Percentiles rank a stretch among this genome's conserved stretches.
phyloP scores from a whole-genome alignment of 441 rosid species.

The Adansonia rubrostipa region DNA sequence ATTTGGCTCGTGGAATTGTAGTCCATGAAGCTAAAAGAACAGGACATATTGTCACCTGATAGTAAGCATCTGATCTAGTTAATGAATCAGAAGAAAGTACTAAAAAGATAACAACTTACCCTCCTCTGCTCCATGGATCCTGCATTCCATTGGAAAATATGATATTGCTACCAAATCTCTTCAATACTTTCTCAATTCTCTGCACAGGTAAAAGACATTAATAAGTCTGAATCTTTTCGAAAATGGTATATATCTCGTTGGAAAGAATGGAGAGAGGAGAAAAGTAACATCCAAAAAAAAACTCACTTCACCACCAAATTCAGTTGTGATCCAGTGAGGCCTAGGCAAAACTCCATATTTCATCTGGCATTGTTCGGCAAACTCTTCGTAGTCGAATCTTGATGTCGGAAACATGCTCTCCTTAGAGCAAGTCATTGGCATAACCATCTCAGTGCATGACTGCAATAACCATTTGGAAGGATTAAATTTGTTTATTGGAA shows the following conservation, averaged over 20 bases:
- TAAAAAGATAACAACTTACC: constrained; percentile 41
- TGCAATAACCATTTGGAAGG: constrained; percentile 29
- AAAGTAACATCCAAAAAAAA: not conserved
- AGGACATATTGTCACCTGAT: no score
- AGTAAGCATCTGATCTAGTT: not conserved
- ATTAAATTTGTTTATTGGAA: no score
- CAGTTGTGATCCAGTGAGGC: constrained; percentile 83
- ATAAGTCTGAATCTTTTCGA: not conserved
- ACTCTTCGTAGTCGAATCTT: constrained; percentile 45
- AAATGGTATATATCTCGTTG: not conserved
- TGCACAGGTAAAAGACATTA: constrained; percentile 25
- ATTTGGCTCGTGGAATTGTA: not conserved
- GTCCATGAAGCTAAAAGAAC: not conserved
- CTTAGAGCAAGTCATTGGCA: constrained; percentile 72
- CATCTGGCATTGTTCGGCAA: constrained; percentile 45
- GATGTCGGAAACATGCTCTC: constrained; percentile 71
- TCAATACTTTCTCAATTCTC: constrained; percentile 55
- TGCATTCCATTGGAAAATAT: constrained; percentile 76
- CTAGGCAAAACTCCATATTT: constrained; percentile 62
- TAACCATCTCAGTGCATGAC: constrained; percentile 87
- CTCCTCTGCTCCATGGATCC: constrained; percentile 82
- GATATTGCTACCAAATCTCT: constrained; percentile 67
- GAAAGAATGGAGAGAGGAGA: not conserved
- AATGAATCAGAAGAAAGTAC: not conserved
- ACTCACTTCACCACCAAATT: constrained; percentile 69